phyloP scores from a whole-genome alignment of 2,329 filamentous ascomycete genomes.

The Chrysosporium keratinophilum region DNA sequence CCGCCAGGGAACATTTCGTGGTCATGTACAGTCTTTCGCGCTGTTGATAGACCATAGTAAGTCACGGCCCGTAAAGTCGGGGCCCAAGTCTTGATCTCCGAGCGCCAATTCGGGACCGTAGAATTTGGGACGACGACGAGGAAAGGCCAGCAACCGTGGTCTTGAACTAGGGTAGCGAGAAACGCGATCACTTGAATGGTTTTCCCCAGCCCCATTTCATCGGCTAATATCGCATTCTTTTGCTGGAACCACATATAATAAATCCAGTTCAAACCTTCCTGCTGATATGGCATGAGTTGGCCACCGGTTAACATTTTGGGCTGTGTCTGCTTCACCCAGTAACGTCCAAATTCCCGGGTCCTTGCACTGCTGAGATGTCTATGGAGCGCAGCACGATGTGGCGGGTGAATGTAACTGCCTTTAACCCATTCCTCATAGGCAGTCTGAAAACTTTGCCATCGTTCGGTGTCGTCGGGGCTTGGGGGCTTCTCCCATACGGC shows the following conservation, averaged over 20 bases:
- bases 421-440: slow-evolving; percentile 81
- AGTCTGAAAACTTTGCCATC: slow-evolving; percentile 67
- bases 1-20: slow-evolving; percentile 70
- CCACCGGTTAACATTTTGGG: slow-evolving; percentile 65
- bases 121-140: slow-evolving; percentile 88
- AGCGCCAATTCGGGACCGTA: slow-evolving; percentile 94
- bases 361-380: slow-evolving; percentile 61
- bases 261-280: slow-evolving; percentile 91
- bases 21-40: slow-evolving; percentile 65
- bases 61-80: slow-evolving; percentile 79
- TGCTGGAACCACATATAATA: slow-evolving; percentile 76
- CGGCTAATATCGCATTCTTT: slow-evolving; percentile 81
- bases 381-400: slow-evolving; percentile 46
- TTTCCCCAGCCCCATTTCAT: slow-evolving; percentile 97
- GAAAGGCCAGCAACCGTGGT: slow-evolving; percentile 75
- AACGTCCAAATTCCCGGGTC: slow-evolving; percentile 52
- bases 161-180: slow-evolving; percentile 60
- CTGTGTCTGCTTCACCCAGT: slow-evolving; percentile 59
- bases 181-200: slow-evolving; percentile 87
- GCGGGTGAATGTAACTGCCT: slow-evolving; percentile 61
- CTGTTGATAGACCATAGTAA: slow-evolving; percentile 68
- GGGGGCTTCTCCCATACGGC: slow-evolving; percentile 83
- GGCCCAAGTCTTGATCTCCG: slow-evolving; percentile 90
- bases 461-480: slow-evolving; percentile 46
- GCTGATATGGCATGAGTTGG: slow-evolving; percentile 83